Evolutionary conservation across 23 red algal genomes (phyloP).

Genomic region (Chondrus crispus): DNA sequence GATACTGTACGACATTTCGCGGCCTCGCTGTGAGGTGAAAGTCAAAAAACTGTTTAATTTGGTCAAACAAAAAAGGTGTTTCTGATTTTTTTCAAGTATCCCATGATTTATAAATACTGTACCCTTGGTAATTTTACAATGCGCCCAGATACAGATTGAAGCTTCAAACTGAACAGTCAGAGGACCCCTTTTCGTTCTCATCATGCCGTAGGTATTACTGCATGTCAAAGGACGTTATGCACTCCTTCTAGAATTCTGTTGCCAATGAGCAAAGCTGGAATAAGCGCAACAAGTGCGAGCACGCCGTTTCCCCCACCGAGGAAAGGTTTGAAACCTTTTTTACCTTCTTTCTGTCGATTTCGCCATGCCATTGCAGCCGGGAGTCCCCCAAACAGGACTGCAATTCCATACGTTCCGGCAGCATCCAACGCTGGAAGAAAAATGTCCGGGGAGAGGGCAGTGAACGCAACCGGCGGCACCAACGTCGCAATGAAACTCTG

Average conservation of each 20-base stretch:
- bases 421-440: constrained; percentile 47
- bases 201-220: too few species aligned
- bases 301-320: constrained; percentile 15
- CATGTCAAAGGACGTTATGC: too few species aligned
- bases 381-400: constrained; percentile 63
- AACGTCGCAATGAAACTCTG: constrained; percentile 12
- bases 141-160: too few species aligned
- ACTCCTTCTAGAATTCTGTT: neutral
- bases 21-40: too few species aligned
- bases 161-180: too few species aligned
- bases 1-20: too few species aligned
- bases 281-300: neutral
- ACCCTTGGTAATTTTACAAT: too few species aligned
- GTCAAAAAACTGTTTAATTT: too few species aligned
- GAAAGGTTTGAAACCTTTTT: neutral
- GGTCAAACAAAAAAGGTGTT: too few species aligned
- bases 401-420: constrained; percentile 58
- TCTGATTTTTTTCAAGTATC: too few species aligned
- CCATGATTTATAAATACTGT: too few species aligned
- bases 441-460: constrained; percentile 23
- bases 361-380: constrained; percentile 73
- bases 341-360: neutral
- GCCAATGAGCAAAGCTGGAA: constrained; percentile 5
- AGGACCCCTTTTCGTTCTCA: too few species aligned
- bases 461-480: constrained; percentile 37